Conservation (phyloP, 176 grass and related monocot genomes). For the Ampelocalamus luodianensis region DNA sequence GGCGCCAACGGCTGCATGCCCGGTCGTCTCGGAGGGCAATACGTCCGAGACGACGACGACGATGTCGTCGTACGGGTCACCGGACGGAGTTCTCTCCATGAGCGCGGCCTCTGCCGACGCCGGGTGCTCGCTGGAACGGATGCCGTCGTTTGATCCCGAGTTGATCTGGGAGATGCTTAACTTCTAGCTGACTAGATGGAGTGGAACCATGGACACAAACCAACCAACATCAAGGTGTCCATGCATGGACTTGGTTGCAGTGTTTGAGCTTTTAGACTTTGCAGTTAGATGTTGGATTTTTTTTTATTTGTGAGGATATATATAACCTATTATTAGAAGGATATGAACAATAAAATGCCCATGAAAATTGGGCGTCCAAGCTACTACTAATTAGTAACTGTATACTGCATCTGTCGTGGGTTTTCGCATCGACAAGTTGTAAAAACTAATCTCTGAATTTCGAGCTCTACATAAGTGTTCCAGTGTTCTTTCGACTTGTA, state of each 20-base stretch:
- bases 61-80: slow-evolving; percentile 37
- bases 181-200: slow-evolving; percentile 49
- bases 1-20: neutral
- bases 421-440: slow-evolving; percentile 46
- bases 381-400: slow-evolving; percentile 17
- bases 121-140: slow-evolving; percentile 58
- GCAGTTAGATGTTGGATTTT: slow-evolving; percentile 30
- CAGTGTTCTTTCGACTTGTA: neutral
- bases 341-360: slow-evolving; percentile 47
- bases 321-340: slow-evolving; percentile 34
- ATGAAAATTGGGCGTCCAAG: slow-evolving; percentile 30
- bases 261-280: slow-evolving; percentile 32
- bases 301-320: slow-evolving; percentile 33
- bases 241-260: slow-evolving; percentile 27
- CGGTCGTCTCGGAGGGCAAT: slow-evolving; percentile 34
- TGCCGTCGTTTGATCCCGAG: slow-evolving; percentile 92
- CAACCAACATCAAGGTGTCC: slow-evolving; percentile 19
- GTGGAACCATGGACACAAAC: slow-evolving; percentile 1
- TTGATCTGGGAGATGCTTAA: slow-evolving; percentile 86
- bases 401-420: slow-evolving; percentile 24
- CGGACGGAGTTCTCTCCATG: slow-evolving; percentile 33
- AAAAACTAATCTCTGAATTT: slow-evolving; percentile 20
- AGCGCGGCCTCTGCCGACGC: slow-evolving; percentile 37
- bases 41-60: slow-evolving; percentile 27
- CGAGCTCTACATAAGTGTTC: neutral